Evolutionary conservation across 305 asterid genomes (phyloP).

Genomic region (Lippia alba): DNA sequence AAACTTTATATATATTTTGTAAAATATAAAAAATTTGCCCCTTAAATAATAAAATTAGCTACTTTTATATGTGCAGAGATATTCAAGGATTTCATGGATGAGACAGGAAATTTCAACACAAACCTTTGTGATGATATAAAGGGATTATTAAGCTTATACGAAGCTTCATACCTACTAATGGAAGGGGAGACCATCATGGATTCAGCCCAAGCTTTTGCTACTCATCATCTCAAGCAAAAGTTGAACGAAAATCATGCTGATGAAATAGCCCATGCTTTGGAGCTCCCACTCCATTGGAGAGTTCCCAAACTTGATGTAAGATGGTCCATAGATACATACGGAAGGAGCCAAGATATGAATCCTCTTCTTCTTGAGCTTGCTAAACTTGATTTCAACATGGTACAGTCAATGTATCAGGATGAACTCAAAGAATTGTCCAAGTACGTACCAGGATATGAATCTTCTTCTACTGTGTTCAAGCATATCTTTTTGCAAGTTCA

Average conservation of each 20-base stretch:
- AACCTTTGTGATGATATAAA: constrained; percentile 29
- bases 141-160: constrained; percentile 48
- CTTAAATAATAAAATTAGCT: too few relatives aligned
- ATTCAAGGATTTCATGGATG: constrained; percentile 43
- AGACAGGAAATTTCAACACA: constrained; percentile 33
- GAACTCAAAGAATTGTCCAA: constrained; percentile 33
- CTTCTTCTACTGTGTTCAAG: too few relatives aligned
- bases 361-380: constrained; percentile 45
- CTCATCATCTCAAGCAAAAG: constrained; percentile 31
- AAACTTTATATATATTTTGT: too few relatives aligned
- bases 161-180: constrained; percentile 47
- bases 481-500: too few relatives aligned
- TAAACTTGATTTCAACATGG: constrained; percentile 46
- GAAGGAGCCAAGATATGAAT: constrained; percentile 23
- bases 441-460: neutral
- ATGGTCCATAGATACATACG: constrained; percentile 47
- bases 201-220: constrained; percentile 34
- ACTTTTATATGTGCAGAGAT: constrained; percentile 37
- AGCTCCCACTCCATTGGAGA: constrained; percentile 51
- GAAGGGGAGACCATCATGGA: constrained; percentile 48
- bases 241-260: constrained; percentile 14
- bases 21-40: too few relatives aligned
- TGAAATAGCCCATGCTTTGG: constrained; percentile 45
- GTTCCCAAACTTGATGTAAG: constrained; percentile 46
- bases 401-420: constrained; percentile 28